A percentile compares a stretch with the other conserved stretches of the same genome.
These are phyloP conservation scores for Erysimum cheiranthoides DNA, from an alignment of 345 rosid species.

Conservation along the genomic window DNA sequence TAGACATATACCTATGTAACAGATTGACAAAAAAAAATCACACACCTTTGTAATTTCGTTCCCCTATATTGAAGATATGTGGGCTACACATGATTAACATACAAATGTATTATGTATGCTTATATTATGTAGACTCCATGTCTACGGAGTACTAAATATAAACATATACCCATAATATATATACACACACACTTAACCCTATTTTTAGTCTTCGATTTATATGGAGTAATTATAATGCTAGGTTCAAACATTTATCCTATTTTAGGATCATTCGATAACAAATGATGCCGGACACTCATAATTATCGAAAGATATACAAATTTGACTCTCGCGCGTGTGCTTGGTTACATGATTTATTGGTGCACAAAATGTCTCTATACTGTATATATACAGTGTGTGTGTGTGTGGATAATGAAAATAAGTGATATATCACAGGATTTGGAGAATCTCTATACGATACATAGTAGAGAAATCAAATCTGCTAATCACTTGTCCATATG, in stretches of 20 bases:
- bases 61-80: conserved; percentile 19
- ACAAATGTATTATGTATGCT: background rate
- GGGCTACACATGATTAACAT: conserved; percentile 9
- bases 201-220: background rate
- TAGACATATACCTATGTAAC: conserved; percentile 16
- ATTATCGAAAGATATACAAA: background rate
- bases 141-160: conserved; percentile 1
- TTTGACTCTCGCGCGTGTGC: background rate
- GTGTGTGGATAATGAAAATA: background rate
- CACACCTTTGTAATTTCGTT: conserved; percentile 12
- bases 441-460: background rate
- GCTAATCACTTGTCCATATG: background rate
- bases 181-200: conserved; percentile 1
- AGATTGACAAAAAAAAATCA: too few species aligned
- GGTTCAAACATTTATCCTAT: background rate
- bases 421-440: background rate
- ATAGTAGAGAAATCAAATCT: background rate
- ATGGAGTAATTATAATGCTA: background rate
- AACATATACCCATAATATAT: background rate
- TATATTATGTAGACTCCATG: conserved; percentile 1
- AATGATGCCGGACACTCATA: background rate
- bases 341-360: conserved; percentile 7
- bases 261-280: conserved; percentile 19
- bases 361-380: background rate
- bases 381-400: background rate